Evolutionary conservation across 108 stramenopile genomes (phyloP), one percentile per base, ranked within the genome.

Genomic region (Tribonema minus): DNA sequence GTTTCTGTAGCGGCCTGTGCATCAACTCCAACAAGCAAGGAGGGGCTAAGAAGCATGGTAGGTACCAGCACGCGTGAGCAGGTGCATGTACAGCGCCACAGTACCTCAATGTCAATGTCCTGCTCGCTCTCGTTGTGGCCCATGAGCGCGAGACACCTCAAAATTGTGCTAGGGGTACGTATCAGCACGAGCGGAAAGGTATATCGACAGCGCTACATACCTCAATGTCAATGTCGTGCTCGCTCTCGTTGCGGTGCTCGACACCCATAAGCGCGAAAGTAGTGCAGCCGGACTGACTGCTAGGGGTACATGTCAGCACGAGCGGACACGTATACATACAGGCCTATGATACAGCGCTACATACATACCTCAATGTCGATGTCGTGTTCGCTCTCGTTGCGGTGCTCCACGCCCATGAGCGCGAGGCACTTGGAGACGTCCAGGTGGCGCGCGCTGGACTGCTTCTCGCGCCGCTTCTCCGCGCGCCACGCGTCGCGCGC

Each of bases 201-300:
- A 54, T 20, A 15, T 54, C 20, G 46, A 54, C 20, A 54, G 20
- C 38, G n/a, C 2, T 40, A 34, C n/a, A 26, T 34, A 82, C 36
- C 58, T 72, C 71, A 29, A 82, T 82, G 65, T 75, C 73, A 15
- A 82, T 82, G 58, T 82, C 82, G 35, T 74, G 67, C 36, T 82
- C 82, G 31, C 64, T 65, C 66, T 82, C 82, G 34, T 73, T 67
- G 41, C 67, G 61, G 67, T 82, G 66, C 6, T 63, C 59, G 20
- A 82, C 71, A 25, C 70, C 65, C 80, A 81, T 65, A 32, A 68
- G 37, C n/a, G n/a, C n/a, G n/a, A n/a, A n/a, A n/a, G n/a, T n/a
- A n/a, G n/a, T n/a, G n/a, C n/a, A n/a, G n/a, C n/a, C n/a, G n/a
- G n/a, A n/a, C n/a, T n/a, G n/a, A n/a, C n/a, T n/a, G n/a, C n/a